Evolutionary conservation across 2,329 filamentous ascomycete species (phyloP).

Genomic region (Fusarium beomiforme): DNA sequence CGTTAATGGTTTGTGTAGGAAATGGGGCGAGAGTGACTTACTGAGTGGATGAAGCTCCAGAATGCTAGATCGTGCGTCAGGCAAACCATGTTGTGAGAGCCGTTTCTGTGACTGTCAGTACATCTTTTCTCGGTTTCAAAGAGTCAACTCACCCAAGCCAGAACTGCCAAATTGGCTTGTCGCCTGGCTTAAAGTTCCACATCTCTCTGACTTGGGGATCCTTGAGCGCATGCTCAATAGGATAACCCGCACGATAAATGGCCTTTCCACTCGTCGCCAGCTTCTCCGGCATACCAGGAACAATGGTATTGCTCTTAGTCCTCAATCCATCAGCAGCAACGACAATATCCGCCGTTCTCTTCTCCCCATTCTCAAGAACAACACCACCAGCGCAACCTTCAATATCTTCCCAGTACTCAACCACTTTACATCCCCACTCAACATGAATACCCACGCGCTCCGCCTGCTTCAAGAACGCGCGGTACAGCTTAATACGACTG

Average conservation of each 20-base stretch:
- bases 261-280: conserved; percentile 20
- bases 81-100: conserved; percentile 25
- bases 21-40: not conserved
- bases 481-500: conserved; percentile 20
- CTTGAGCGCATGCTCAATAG: conserved; percentile 19
- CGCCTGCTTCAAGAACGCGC: conserved; percentile 17
- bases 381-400: conserved; percentile 10
- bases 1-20: rapidly evolving
- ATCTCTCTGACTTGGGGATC: conserved; percentile 22
- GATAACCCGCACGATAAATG: conserved; percentile 22
- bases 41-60: conserved; percentile 31
- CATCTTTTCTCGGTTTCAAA: rapidly evolving
- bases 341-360: conserved; percentile 21
- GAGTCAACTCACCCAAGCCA: conserved; percentile 14
- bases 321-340: conserved; percentile 22
- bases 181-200: conserved; percentile 21
- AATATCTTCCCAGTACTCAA: conserved; percentile 29
- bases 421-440: conserved; percentile 25
- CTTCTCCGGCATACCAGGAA: conserved; percentile 18
- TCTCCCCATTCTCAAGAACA: conserved; percentile 25
- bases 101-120: conserved; percentile 5
- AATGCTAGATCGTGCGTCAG: conserved; percentile 21
- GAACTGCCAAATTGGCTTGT: conserved; percentile 25
- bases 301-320: conserved; percentile 20
- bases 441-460: conserved; percentile 14